Evolutionary conservation across 2,329 filamentous ascomycete species (phyloP).

Genomic region (Boeremia lycopersici): DNA sequence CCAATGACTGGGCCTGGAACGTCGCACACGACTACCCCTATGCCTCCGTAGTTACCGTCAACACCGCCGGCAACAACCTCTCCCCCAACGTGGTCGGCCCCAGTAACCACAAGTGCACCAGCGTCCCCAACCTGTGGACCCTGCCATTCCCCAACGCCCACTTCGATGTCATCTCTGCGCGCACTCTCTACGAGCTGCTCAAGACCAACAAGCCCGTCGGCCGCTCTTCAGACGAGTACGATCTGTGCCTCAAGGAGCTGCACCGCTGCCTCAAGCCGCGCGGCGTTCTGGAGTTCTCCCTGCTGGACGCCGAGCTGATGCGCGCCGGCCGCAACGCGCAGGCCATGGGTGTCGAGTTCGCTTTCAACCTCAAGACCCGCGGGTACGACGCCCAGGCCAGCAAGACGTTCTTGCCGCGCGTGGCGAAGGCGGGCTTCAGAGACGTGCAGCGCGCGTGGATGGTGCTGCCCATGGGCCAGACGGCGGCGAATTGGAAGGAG

Average conservation of each 20-base stretch:
- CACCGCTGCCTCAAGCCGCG: conserved; percentile 91
- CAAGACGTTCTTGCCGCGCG: conserved; percentile 76
- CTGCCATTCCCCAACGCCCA: conserved; percentile 85
- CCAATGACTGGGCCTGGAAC: conserved; percentile 96
- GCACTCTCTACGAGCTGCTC: conserved; percentile 83
- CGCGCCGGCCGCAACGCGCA: conserved; percentile 80
- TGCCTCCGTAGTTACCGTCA: conserved; percentile 85
- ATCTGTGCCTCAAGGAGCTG: conserved; percentile 82
- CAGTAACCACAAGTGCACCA: conserved; percentile 82
- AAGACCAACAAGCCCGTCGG: conserved; percentile 65
- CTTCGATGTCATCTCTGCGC: conserved; percentile 91
- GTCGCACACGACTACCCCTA: conserved; percentile 85
- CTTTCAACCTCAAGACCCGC: conserved; percentile 83
- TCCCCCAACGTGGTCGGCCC: conserved; percentile 70
- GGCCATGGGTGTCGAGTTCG: conserved; percentile 88
- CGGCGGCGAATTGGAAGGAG: conserved; percentile 47
- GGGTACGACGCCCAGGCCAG: conserved; percentile 89
- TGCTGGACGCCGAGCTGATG: conserved; percentile 89
- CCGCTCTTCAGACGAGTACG: conserved; percentile 75
- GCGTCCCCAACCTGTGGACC: conserved; percentile 75
- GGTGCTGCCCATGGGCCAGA: conserved; percentile 78
- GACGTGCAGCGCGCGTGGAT: conserved; percentile 85
- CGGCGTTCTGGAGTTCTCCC: conserved; percentile 87
- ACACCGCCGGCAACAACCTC: conserved; percentile 57
- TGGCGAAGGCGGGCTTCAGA: conserved; percentile 77